Percentiles rank a stretch among this genome's conserved stretches.
Evolutionary conservation across 768 basidiomycete genomes (phyloP).

Genomic region (Amanita brunnescens): DNA sequence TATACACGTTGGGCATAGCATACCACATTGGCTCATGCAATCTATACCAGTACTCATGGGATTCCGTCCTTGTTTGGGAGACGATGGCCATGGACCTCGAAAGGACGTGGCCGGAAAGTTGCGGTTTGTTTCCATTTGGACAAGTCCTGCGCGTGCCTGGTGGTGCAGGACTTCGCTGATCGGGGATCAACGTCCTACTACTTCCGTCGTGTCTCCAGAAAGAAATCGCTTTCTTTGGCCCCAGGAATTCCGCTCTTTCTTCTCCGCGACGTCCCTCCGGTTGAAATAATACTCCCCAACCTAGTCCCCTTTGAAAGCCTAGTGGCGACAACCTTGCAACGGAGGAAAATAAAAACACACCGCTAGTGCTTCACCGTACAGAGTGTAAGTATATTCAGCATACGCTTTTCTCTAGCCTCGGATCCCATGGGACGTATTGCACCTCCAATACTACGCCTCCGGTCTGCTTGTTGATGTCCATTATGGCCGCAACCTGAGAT

Average conservation of each 20-base stretch:
- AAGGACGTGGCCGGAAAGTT: constrained; percentile 21
- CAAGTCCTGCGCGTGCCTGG: constrained; percentile 24
- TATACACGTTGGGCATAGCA: constrained; percentile 11
- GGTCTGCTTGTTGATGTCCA: not conserved
- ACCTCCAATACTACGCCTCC: constrained; percentile 4
- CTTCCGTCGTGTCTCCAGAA: constrained; percentile 27
- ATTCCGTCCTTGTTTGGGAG: not conserved
- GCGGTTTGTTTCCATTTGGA: constrained; percentile 24
- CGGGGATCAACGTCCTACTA: constrained; percentile 46
- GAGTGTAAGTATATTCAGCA: constrained; percentile 11
- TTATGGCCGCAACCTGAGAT: not conserved
- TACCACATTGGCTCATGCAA: not conserved
- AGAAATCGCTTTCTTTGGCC: constrained; percentile 12
- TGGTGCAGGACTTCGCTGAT: constrained; percentile 37
- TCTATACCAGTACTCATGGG: not conserved
- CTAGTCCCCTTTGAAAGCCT: constrained; percentile 22
- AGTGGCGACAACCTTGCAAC: constrained; percentile 21
- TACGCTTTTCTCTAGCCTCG: constrained; percentile 13
- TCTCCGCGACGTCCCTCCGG: constrained; percentile 20
- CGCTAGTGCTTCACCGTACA: constrained; percentile 12
- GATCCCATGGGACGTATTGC: constrained; percentile 13
- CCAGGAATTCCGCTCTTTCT: constrained; percentile 13
- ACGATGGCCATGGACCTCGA: not conserved
- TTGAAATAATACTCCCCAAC: constrained; percentile 22
- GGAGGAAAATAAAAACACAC: constrained; percentile 7